These are phyloP conservation scores for Eucalyptus victrix DNA, from an alignment of 345 rosid species.

Conservation along the genomic window DNA sequence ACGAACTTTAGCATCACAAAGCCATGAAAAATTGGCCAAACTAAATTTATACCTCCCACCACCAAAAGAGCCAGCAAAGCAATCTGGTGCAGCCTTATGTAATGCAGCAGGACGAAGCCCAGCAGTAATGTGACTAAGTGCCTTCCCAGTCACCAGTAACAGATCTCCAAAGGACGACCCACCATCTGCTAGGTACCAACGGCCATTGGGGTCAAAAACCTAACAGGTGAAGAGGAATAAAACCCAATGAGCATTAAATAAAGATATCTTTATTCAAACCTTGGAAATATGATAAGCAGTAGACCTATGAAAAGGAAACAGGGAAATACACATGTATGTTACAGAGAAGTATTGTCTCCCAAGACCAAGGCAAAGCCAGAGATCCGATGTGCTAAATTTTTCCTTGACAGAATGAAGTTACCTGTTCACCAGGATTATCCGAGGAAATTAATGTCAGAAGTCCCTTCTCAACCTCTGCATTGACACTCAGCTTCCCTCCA, in stretches of 20 bases:
- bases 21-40: background rate
- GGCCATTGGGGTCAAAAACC: constrained; percentile 98
- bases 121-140: constrained; percentile 89
- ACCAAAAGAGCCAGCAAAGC: constrained; percentile 22
- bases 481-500: constrained; percentile 48
- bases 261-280: background rate
- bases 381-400: background rate
- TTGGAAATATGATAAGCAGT: background rate
- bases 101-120: constrained; percentile 89
- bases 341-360: background rate
- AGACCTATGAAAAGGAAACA: background rate
- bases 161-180: constrained; percentile 67
- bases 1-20: background rate
- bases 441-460: constrained; percentile 75
- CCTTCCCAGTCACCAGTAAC: constrained; percentile 84
- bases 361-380: background rate
- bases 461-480: constrained; percentile 88
- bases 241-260: background rate
- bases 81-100: constrained; percentile 56
- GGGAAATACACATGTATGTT: background rate
- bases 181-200: constrained; percentile 90
- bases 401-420: background rate
- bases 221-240: background rate
- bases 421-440: constrained; percentile 79
- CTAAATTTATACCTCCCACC: constrained; percentile 59